Base-by-base conservation (phyloP, 164 flowering plant species). In the Stephania cephalantha region DNA sequence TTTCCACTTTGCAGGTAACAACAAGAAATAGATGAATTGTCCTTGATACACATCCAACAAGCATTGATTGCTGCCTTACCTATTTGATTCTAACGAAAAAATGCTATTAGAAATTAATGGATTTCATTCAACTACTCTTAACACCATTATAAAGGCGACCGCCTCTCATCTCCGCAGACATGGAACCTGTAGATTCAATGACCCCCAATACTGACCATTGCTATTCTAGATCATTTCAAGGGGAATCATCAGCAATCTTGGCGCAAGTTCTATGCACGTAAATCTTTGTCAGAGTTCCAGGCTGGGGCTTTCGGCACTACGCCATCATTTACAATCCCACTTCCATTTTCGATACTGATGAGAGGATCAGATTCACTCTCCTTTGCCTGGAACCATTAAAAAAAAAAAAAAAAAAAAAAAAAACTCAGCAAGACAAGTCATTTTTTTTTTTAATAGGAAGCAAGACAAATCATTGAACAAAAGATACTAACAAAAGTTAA, bases 301-400 rank as follows among this genome's bases (percentile, higher is more conserved):
- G 76, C 86, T 1, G 92, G 88, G 31, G 78, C 83, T 74, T 87
- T 88, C 10, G 85, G 81, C 71, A 75, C 87, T 68, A 55, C 85
- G 25, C 85, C 83, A 52, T 92, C 97, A 7, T 74, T 69, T 22
- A 84, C 72, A 31, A 82, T 73, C 17, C 77, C 87, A 29, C 79
- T 12, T 79, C 93, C 96, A 79, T 83, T 86, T 82, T 92, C 98
- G 65, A 83, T 83, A 45, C 74, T 79, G 55, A 94, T 65, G 15
- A 94, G 79, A 74, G 97, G 91, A 76, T 92, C 95, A 3, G 90
- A 64, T 77, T 94, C 98, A 73, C 83, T 76, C 81, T 94, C 97
- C 81, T 88, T 89, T 8, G 71, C 85, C 97, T 94, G 79, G 71
- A 77, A 68, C 3, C n/a, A 82, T 73, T 67, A 9, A 69, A 35